Base-by-base conservation (phyloP, 768 basidiomycete genomes). In the Asterophora lycoperdoides region DNA sequence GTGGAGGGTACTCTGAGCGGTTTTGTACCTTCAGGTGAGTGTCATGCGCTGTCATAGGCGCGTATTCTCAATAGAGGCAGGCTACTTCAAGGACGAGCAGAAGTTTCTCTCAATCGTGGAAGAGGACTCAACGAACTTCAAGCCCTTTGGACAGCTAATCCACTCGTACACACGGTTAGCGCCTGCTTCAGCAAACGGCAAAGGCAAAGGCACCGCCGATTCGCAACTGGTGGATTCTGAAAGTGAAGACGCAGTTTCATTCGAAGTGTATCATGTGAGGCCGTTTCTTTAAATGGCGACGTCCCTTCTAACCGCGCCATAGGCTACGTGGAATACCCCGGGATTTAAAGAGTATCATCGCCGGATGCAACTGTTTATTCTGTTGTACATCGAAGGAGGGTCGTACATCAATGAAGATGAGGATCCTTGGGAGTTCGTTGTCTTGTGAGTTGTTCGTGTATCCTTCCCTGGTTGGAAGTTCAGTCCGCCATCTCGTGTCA, bases 361-460 rank as follows among this genome's bases (percentile, higher is more conserved):
- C 14, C 74, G 81, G 46, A 95, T 96, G 88, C 96, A 98, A 67
- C 63, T 97, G 42, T 97, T 96, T 64, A 91, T 97, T 55, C 64
- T 95, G 47, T 73, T 99, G 5, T 97, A 91, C 68, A 93, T 99
- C 58, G 96, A 99, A 63, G 96, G 80, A 9, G 96, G 94, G 2
- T 92, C 89, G 10, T 98, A 93, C 65, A 90, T 99, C 56, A 81
- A 86, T 59, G 95, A 97, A 56, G 89, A 90, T 5, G 95, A 98
- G 62, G 87, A 93, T 17, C 74, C 77, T 1, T 98, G 95, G 95
- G 92, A 97, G 64, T 97, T 98, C 64, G 79, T 83, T 35, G 73
- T 92, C 1, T 67, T 96, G 88, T 96, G 59, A 49, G 91, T 77
- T 14, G 3, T 26, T 11, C 34, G 23, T 39, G 18, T 3, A 7